These are phyloP conservation scores for Candida coquimbonensis DNA, from an alignment of 805 yeast genomes.

Conservation along the genomic window DNA sequence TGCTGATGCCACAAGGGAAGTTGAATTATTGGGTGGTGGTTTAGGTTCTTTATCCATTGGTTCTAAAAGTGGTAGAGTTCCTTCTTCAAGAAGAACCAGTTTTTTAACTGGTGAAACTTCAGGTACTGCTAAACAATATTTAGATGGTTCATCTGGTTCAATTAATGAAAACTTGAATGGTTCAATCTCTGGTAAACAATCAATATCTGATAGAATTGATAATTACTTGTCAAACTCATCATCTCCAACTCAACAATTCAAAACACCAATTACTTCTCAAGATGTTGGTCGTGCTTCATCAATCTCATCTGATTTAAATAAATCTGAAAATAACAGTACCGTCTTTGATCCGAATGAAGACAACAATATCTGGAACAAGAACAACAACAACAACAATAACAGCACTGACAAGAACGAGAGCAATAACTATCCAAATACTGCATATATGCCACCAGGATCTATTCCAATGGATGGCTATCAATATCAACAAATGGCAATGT, in stretches of 20 bases:
- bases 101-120: constrained; percentile 32
- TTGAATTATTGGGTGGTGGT: constrained; percentile 41
- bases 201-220: constrained; percentile 51
- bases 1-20: constrained; percentile 64
- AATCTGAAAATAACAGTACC: constrained; percentile 30
- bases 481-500: constrained; percentile 8
- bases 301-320: constrained; percentile 22
- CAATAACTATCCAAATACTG: constrained; percentile 15
- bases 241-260: constrained; percentile 39
- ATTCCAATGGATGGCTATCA: background rate
- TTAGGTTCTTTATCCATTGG: constrained; percentile 33
- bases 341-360: constrained; percentile 24
- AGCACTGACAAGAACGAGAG: constrained; percentile 58
- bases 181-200: constrained; percentile 15
- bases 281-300: constrained; percentile 17
- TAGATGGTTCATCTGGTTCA: constrained; percentile 23
- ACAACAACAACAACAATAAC: background rate
- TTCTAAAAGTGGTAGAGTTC: constrained; percentile 26
- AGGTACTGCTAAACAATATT: constrained; percentile 15
- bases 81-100: constrained; percentile 47
- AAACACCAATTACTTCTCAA: constrained; percentile 3
- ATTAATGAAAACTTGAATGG: constrained; percentile 24
- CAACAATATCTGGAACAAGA: constrained; percentile 37
- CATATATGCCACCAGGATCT: background rate
- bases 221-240: constrained; percentile 37